Evolutionary conservation across 495 filamentous ascomycete genomes (phyloP), one percentile per base, ranked within the genome.

Genomic region (Aspergillus haitiensis): DNA sequence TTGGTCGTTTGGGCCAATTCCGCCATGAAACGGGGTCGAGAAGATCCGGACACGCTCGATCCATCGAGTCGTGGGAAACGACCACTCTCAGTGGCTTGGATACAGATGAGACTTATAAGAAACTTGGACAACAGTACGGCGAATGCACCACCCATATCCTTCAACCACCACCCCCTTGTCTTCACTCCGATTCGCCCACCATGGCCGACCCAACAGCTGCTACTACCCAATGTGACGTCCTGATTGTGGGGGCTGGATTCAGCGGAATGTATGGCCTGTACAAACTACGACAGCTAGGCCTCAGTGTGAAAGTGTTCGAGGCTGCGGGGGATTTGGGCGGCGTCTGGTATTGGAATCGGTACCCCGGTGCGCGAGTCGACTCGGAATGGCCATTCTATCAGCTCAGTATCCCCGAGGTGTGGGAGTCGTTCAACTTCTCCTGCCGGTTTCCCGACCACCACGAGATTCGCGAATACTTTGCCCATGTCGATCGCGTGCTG

Each of bases 381-480:
- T 77, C 72, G 6, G 68, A 76, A 44, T 70, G 79, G 0, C 82
- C 81, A 0, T 63, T 71, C 11, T 86, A 86, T 62, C 70, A 82
- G 67, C 78, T 78, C 55, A 76, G 74, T 9, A 72, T 73, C 16
- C 75, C 77, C n/a, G 78, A 82, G 56, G 72, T 82, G 6, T 84
- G 72, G 67, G 74, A 81, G 50, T 72, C 72, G 13, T 85, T 74
- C 77, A 78, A 70, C 35, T 87, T 79, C 79, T 68, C 66, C 7
- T 69, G 67, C 16, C 75, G 75, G 33, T 87, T 81, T 61, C 83
- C 84, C 0, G 67, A 64, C 40, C 75, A 76, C 54, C 48, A 71
- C 6, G 81, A 87, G 54, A 66, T 87, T 7, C 69, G 73, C 13
- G 60, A 54, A 2, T 87, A 86, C 67, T 85, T 87, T 61, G 69